Evolutionary conservation across 495 filamentous ascomycete species (phyloP).

Genomic region (Neurospora hispaniola): DNA sequence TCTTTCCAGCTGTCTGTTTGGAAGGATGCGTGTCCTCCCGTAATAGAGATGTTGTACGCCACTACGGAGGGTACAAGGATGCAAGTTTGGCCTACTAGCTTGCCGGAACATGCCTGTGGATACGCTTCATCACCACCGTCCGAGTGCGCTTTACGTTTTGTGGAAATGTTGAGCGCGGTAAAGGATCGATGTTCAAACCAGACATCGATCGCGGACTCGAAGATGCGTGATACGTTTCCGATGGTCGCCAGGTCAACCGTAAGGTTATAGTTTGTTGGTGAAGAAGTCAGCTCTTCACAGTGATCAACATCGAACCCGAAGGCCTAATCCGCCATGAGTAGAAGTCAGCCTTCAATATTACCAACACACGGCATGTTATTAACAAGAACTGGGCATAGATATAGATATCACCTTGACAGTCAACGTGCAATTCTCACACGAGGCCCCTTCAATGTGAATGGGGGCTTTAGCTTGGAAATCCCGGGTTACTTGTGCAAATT

Average conservation of each 20-base stretch:
- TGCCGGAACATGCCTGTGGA: not conserved
- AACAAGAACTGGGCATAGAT: not conserved
- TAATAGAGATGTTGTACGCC: not conserved
- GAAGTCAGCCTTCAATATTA: not conserved
- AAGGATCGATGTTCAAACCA: not conserved
- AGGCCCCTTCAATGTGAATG: not conserved
- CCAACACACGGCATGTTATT: not conserved
- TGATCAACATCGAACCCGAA: not conserved
- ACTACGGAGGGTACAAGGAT: not conserved
- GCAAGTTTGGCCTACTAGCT: not conserved
- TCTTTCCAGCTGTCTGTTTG: not conserved
- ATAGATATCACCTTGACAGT: not conserved
- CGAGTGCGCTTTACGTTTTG: not conserved
- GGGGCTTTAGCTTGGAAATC: not conserved
- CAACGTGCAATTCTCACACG: not conserved
- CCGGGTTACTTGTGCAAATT: not conserved
- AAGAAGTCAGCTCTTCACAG: not conserved
- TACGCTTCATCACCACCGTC: not conserved
- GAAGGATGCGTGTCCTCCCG: not conserved
- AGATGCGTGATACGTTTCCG: not conserved
- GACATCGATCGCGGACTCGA: not conserved
- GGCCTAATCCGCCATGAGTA: not conserved
- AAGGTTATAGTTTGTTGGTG: not conserved
- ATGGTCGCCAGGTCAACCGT: not conserved
- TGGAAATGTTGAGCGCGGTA: not conserved